Conservation (phyloP, 306 rosid genomes). For the Sechiopsis laciniata region DNA sequence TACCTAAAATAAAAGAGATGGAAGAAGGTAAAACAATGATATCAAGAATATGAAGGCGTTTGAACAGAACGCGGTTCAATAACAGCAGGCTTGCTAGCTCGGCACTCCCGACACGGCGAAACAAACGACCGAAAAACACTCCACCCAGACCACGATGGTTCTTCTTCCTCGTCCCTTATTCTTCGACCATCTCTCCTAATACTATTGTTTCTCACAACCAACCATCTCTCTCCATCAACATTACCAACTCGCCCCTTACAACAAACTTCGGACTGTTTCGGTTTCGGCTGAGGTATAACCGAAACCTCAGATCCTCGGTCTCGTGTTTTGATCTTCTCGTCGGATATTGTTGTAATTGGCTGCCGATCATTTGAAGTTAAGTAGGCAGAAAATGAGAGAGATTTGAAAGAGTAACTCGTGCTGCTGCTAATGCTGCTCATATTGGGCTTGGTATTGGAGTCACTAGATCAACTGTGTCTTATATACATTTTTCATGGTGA, state of each 20-base stretch:
- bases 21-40: not conserved
- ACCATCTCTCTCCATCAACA: not conserved
- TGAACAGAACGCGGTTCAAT: not conserved
- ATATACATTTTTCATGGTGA: not conserved
- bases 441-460: constrained; percentile 23
- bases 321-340: constrained; percentile 33
- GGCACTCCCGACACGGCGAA: constrained; percentile 17
- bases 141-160: not conserved
- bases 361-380: constrained; percentile 51
- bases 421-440: not conserved
- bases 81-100: not conserved
- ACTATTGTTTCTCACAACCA: constrained; percentile 14
- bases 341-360: constrained; percentile 14
- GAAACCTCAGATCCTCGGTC: constrained; percentile 34
- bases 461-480: not conserved
- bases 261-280: not conserved
- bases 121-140: not conserved
- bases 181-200: not conserved
- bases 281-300: not conserved
- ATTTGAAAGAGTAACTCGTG: constrained; percentile 29
- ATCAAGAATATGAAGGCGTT: not conserved
- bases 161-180: not conserved
- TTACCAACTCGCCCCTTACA: too few relatives aligned
- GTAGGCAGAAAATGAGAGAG: constrained; percentile 58
- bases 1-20: not conserved